Percentiles rank a stretch among this genome's conserved stretches.
These are phyloP conservation scores for Cadophora sp. DNA, from an alignment of 2,329 filamentous ascomycete species.

Conservation along the genomic window DNA sequence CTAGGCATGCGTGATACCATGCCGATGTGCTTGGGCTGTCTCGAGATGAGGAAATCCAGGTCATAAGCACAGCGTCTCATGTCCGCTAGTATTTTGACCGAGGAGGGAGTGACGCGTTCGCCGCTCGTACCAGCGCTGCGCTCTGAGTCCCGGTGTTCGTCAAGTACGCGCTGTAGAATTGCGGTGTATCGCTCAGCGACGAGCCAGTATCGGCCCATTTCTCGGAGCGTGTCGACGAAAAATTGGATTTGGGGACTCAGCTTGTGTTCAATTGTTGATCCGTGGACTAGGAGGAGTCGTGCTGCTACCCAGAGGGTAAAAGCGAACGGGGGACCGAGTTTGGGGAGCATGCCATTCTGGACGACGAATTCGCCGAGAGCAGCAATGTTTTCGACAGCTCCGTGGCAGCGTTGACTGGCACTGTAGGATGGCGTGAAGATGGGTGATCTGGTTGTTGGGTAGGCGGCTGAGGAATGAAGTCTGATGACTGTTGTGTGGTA, in stretches of 20 bases:
- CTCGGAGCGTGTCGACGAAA: slow-evolving; percentile 80
- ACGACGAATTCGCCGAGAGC: slow-evolving; percentile 81
- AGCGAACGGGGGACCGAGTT: slow-evolving; percentile 88
- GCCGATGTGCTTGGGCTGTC: slow-evolving; percentile 58
- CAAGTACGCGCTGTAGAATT: slow-evolving; percentile 81
- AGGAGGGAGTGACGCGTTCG: slow-evolving; percentile 79
- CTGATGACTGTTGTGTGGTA: slow-evolving; percentile 91
- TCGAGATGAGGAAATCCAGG: slow-evolving; percentile 85
- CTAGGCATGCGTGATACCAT: slow-evolving; percentile 55
- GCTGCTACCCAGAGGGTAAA: slow-evolving; percentile 94
- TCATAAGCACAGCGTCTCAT: slow-evolving; percentile 93
- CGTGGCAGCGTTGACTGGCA: slow-evolving; percentile 82
- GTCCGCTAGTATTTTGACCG: slow-evolving; percentile 85
- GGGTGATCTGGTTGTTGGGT: slow-evolving; percentile 85
- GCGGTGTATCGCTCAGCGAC: slow-evolving; percentile 83
- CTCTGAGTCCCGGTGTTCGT: slow-evolving; percentile 84
- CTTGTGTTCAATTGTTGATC: slow-evolving; percentile 85
- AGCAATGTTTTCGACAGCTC: slow-evolving; percentile 83
- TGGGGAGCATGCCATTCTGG: slow-evolving; percentile 74
- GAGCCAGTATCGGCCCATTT: slow-evolving; percentile 85
- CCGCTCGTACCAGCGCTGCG: slow-evolving; percentile 63
- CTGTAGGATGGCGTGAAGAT: slow-evolving; percentile 91
- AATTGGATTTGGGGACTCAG: slow-evolving; percentile 80
- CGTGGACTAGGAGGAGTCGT: slow-evolving; percentile 85
- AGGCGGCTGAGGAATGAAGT: slow-evolving; percentile 89